Evolutionary conservation across 257 asterid species (phyloP), one percentile per base, ranked within the genome.

Genomic region (Avicennia marina): DNA sequence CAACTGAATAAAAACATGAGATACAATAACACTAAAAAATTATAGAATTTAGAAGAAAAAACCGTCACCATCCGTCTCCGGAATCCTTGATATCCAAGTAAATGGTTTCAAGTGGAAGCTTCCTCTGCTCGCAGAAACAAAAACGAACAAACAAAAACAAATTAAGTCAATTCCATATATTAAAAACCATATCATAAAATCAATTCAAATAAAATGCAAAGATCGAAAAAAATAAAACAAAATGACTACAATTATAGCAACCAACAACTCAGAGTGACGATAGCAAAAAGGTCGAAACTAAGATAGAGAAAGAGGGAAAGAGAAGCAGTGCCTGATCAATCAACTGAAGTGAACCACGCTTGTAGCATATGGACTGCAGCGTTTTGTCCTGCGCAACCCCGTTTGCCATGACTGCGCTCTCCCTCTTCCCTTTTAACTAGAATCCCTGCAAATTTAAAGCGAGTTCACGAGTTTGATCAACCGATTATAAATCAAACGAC

Each of bases 31-130:
- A 42, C 17, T 7, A 47, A 4, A 47, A 7, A 4, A 6, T 1
- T 2, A 18, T 5, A 47, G 46, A 41, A 25, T 17, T 5, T 15
- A 61, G 29, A 29, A 20, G n/a, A 43, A 64, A 12, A 13, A 62
- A 0, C 15, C 1, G 17, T 71, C 57, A 91, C 96, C 97, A 91
- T 81, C 94, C 98, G 50, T 78, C 97, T 53, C 75, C 69, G 22
- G 97, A 56, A 65, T 78, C 73, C 51, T 0, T 61, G 62, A 88
- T 81, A 53, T 83, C 95, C 85, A 91, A 50, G 76, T 81, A 88
- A 65, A 47, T 45, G 18, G 82, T 88, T 69, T 91, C 84, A 13
- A 88, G 69, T 10, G 98, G 98, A 60, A 91, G 96, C 84, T 88
- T 91, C 63, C 95, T 75, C 98, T 91, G 93, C 62, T 46, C 62